A percentile compares a stretch with the other conserved stretches of the same genome.
phyloP scores from a whole-genome alignment of 2,329 filamentous ascomycete genomes.

The Pyrenochaeta sp. region DNA sequence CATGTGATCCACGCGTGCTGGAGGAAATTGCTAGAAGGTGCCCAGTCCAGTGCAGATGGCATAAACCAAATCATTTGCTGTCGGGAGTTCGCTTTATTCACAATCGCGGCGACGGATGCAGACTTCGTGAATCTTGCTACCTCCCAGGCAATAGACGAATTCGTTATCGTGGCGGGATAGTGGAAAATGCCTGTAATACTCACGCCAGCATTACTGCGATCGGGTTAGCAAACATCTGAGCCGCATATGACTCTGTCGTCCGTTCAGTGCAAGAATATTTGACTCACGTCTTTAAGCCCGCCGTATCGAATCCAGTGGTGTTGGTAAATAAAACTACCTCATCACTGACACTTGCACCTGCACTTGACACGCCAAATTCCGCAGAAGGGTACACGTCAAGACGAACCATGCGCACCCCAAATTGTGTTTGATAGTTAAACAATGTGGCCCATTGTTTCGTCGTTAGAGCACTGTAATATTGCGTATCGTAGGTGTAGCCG shows the following conservation, averaged over 20 bases:
- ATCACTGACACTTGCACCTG: neutral
- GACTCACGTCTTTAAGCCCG: neutral
- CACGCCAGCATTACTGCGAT: conserved; percentile 15
- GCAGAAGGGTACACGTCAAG: conserved; percentile 62
- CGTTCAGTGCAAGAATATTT: neutral
- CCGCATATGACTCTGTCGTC: no score
- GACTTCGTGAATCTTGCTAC: conserved; percentile 61
- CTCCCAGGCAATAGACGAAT: conserved; percentile 58
- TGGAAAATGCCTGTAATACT: conserved; percentile 55
- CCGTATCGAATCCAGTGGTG: neutral
- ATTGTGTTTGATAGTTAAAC: conserved; percentile 63
- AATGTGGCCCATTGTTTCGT: conserved; percentile 62
- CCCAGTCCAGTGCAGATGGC: conserved; percentile 56
- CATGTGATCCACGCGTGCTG: conserved; percentile 68
- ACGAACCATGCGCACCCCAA: conserved; percentile 65
- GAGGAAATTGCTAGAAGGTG: conserved; percentile 60
- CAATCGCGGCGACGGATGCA: conserved; percentile 41
- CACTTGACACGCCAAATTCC: conserved; percentile 45
- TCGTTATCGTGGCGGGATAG: conserved; percentile 63
- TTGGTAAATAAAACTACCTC: neutral
- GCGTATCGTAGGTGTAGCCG: conserved; percentile 53
- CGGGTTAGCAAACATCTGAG: neutral
- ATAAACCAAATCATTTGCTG: conserved; percentile 68
- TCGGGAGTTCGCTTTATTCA: conserved; percentile 58
- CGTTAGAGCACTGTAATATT: conserved; percentile 59